These are phyloP conservation scores for Trichoderma simmonsii DNA, from an alignment of 2,329 filamentous ascomycete genomes.

Conservation along the genomic window DNA sequence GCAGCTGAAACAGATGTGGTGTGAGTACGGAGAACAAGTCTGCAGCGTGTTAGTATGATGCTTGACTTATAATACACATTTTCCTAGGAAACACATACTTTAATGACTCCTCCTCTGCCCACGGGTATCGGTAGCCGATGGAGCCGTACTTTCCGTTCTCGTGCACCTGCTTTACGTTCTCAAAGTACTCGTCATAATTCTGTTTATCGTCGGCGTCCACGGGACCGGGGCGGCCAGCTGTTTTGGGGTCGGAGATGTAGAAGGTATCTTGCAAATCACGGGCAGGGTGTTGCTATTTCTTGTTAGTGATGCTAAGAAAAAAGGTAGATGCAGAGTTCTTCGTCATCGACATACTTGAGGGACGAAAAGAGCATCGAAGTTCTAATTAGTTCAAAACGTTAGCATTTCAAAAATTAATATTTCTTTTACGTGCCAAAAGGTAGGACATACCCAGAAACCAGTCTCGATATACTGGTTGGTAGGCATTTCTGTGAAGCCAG, in stretches of 20 bases:
- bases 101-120: conserved; percentile 81
- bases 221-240: conserved; percentile 65
- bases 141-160: conserved; percentile 90
- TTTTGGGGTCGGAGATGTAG: conserved; percentile 87
- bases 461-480: conserved; percentile 92
- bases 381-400: conserved; percentile 35
- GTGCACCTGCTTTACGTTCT: conserved; percentile 83
- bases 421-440: background rate
- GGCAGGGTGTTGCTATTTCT: conserved; percentile 75
- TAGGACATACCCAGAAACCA: conserved; percentile 71
- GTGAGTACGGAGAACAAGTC: conserved; percentile 87
- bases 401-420: background rate
- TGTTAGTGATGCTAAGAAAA: background rate
- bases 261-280: conserved; percentile 98
- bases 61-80: background rate
- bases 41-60: background rate
- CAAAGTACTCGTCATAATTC: conserved; percentile 83
- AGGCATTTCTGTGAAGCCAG: conserved; percentile 98
- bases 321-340: fast-evolving
- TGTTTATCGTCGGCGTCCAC: conserved; percentile 52
- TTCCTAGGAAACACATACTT: conserved; percentile 34
- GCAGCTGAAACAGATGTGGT: conserved; percentile 90
- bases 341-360: conserved; percentile 53
- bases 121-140: conserved; percentile 94
- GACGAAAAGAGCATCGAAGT: conserved; percentile 95